phyloP scores from a whole-genome alignment of 495 filamentous ascomycete genomes.

The Haplographium delicatum region DNA sequence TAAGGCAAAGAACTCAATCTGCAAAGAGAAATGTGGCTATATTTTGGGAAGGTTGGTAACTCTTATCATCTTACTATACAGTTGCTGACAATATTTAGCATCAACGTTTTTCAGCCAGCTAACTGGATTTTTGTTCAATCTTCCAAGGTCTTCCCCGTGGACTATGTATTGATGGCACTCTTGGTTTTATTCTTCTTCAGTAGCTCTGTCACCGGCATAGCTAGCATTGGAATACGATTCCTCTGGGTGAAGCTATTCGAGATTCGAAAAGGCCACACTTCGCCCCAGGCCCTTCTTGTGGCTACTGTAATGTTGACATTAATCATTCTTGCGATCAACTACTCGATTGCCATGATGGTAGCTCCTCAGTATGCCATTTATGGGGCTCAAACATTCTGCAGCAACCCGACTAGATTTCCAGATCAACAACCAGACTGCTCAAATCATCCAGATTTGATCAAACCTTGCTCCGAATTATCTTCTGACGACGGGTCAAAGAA shows the following conservation, averaged over 20 bases:
- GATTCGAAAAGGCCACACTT: constrained; percentile 81
- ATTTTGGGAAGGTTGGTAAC: constrained; percentile 57
- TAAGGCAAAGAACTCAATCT: constrained; percentile 91
- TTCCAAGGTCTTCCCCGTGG: constrained; percentile 80
- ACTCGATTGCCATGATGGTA: constrained; percentile 82
- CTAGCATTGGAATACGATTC: constrained; percentile 86
- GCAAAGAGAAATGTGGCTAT: constrained; percentile 87
- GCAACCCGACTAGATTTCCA: constrained; percentile 49
- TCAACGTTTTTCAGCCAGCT: constrained; percentile 90
- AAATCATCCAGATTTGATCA: constrained; percentile 64
- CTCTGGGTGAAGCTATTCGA: constrained; percentile 90
- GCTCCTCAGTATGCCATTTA: constrained; percentile 94
- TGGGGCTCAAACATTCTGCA: constrained; percentile 91
- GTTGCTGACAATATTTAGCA: constrained; percentile 33
- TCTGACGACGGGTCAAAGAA: constrained; percentile 53
- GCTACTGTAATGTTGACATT: constrained; percentile 87
- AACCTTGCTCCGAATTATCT: constrained; percentile 72
- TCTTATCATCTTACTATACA: not conserved
- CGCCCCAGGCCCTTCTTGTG: constrained; percentile 87
- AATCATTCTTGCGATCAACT: constrained; percentile 85
- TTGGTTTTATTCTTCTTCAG: constrained; percentile 82
- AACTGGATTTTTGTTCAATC: constrained; percentile 86
- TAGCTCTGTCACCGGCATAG: constrained; percentile 79
- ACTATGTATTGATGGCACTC: constrained; percentile 82
- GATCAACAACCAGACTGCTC: constrained; percentile 71